phyloP scores from a whole-genome alignment of 495 filamentous ascomycete genomes.

The Clavariopsis aquatica region DNA sequence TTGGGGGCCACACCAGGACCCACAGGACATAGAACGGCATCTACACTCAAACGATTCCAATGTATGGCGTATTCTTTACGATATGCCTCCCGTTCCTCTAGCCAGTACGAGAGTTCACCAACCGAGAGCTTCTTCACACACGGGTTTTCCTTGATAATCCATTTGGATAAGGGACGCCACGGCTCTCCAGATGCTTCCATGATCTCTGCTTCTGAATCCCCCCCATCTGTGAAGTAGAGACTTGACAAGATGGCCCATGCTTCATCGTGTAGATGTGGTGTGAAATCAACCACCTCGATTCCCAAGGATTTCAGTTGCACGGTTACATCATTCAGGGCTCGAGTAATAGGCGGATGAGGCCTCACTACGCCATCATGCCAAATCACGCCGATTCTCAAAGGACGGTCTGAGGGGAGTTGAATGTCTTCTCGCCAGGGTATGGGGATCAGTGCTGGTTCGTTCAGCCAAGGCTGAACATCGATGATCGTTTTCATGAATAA shows the following conservation, averaged over 20 bases:
- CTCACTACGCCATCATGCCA: conserved; percentile 70
- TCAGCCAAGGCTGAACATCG: conserved; percentile 61
- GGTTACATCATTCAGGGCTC: conserved; percentile 60
- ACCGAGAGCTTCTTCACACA: conserved; percentile 47
- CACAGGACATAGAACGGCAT: conserved; percentile 69
- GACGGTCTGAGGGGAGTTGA: background rate
- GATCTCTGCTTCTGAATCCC: conserved; percentile 51
- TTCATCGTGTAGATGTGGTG: conserved; percentile 54
- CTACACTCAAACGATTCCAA: conserved; percentile 58
- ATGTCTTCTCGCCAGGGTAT: conserved; percentile 55
- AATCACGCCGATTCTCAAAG: conserved; percentile 57
- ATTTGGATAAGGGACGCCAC: conserved; percentile 51
- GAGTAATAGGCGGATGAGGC: conserved; percentile 68
- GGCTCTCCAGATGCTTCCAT: conserved; percentile 61
- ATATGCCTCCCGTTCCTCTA: conserved; percentile 57
- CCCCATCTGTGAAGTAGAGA: conserved; percentile 60
- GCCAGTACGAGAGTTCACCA: conserved; percentile 50
- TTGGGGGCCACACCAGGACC: conserved; percentile 61
- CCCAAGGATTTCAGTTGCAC: conserved; percentile 53
- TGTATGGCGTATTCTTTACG: conserved; percentile 58
- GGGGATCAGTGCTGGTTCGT: conserved; percentile 59
- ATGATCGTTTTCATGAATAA: conserved; percentile 64
- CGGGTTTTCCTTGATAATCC: conserved; percentile 55
- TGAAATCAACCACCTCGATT: conserved; percentile 65
- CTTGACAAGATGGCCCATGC: conserved; percentile 54